phyloP scores from a whole-genome alignment of 202 grass and related monocot species.

The Eragrostis tef region DNA sequence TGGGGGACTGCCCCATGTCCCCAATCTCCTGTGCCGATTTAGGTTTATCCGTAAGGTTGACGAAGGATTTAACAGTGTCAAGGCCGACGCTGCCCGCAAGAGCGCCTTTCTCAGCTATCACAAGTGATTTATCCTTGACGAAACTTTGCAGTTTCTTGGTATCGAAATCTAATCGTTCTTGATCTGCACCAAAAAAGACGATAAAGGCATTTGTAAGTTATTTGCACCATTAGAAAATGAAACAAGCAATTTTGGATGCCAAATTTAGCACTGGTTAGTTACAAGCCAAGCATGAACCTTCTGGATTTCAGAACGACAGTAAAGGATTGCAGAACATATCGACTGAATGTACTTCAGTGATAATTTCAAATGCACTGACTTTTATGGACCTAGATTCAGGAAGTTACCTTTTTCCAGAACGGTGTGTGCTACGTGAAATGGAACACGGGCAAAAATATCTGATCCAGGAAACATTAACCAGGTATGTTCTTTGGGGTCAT shows the following conservation, averaged over 20 bases:
- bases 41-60: slow-evolving; percentile 65
- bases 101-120: slow-evolving; percentile 81
- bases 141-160: slow-evolving; percentile 87
- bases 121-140: slow-evolving; percentile 81
- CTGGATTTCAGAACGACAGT: neutral
- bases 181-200: slow-evolving; percentile 54
- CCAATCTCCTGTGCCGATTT: slow-evolving; percentile 28
- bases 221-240: neutral
- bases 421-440: slow-evolving; percentile 83
- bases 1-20: neutral
- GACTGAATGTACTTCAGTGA: neutral
- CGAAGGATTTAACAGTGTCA: slow-evolving; percentile 65
- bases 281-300: neutral
- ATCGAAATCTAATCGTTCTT: slow-evolving; percentile 72
- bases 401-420: slow-evolving; percentile 75
- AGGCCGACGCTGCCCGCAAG: slow-evolving; percentile 63
- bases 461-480: slow-evolving; percentile 91
- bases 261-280: neutral
- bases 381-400: neutral
- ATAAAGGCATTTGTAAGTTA: neutral
- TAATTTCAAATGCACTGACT: slow-evolving; percentile 11
- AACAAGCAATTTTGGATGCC: neutral
- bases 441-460: slow-evolving; percentile 80
- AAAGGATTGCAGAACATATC: slow-evolving; percentile 14
- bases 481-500: slow-evolving; percentile 70